Percentiles rank a stretch among this genome's conserved stretches.
phyloP scores from a whole-genome alignment of 805 yeast genomes.

The Yamadazyma ubonensis region DNA sequence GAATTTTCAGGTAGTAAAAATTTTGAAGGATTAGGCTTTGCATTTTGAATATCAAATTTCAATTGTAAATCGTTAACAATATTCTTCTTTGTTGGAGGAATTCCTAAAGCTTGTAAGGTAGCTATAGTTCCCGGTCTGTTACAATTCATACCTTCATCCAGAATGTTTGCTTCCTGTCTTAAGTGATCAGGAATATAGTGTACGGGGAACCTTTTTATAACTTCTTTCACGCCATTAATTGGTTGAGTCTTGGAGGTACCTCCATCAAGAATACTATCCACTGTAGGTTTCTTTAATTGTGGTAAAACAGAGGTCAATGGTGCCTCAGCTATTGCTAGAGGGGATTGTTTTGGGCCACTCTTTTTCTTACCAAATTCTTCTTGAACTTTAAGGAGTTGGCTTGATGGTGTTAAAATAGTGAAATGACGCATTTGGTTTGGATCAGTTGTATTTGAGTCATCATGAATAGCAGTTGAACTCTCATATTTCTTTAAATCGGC shows the following conservation, averaged over 20 bases:
- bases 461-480: conserved; percentile 33
- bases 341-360: conserved; percentile 1
- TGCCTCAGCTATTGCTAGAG: neutral
- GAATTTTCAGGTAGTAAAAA: conserved; percentile 28
- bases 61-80: conserved; percentile 30
- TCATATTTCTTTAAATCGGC: conserved; percentile 47
- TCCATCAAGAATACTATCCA: conserved; percentile 11
- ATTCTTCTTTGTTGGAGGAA: conserved; percentile 25
- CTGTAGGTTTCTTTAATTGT: conserved; percentile 7
- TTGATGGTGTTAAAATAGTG: conserved; percentile 5
- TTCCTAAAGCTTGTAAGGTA: conserved; percentile 12
- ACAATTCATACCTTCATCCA: conserved; percentile 16
- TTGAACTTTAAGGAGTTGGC: conserved; percentile 3
- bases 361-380: conserved; percentile 10
- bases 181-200: conserved; percentile 32
- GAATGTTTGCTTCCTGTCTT: conserved; percentile 9
- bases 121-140: conserved; percentile 15
- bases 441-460: conserved; percentile 21
- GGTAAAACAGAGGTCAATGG: neutral
- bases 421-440: conserved; percentile 16
- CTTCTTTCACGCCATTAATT: conserved; percentile 4
- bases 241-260: neutral
- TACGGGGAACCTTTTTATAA: conserved; percentile 24
- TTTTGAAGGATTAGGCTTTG: conserved; percentile 23
- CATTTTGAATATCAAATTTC: conserved; percentile 32